Conservation (phyloP, 2,329 filamentous ascomycete genomes). For the Trichoderma asperellum region DNA sequence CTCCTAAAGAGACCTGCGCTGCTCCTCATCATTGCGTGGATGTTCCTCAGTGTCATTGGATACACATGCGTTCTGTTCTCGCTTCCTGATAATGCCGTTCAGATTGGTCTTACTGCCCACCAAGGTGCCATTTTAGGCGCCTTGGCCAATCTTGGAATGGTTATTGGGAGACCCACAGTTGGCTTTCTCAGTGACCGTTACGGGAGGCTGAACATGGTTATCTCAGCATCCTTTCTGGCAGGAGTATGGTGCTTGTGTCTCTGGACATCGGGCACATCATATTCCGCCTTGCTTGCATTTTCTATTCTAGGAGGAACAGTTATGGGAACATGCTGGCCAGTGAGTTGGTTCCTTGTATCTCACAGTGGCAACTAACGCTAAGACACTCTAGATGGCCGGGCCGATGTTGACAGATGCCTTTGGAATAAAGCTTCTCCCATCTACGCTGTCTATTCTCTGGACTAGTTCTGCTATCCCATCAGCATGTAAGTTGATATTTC, state of each 20-base stretch:
- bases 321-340: slow-evolving; percentile 16
- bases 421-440: slow-evolving; percentile 25
- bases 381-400: neutral
- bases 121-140: slow-evolving; percentile 66
- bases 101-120: slow-evolving; percentile 60
- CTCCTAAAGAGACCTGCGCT: slow-evolving; percentile 53
- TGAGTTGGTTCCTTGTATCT: neutral
- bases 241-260: slow-evolving; percentile 22
- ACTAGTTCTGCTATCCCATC: slow-evolving; percentile 11
- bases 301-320: slow-evolving; percentile 17
- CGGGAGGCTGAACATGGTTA: slow-evolving; percentile 66
- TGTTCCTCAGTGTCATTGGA: slow-evolving; percentile 64
- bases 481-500: slow-evolving; percentile 2
- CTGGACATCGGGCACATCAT: slow-evolving; percentile 12
- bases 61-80: slow-evolving; percentile 69
- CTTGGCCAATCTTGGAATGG: slow-evolving; percentile 65
- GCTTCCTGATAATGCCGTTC: slow-evolving; percentile 63
- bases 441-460: slow-evolving; percentile 24
- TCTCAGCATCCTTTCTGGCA: slow-evolving; percentile 48
- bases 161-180: slow-evolving; percentile 60
- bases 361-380: neutral
- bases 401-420: slow-evolving; percentile 21
- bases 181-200: slow-evolving; percentile 65
- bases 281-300: slow-evolving; percentile 7
- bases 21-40: slow-evolving; percentile 61